Evolutionary conservation across 768 basidiomycete genomes (phyloP).

Genomic region (Termitomyces sp.): DNA sequence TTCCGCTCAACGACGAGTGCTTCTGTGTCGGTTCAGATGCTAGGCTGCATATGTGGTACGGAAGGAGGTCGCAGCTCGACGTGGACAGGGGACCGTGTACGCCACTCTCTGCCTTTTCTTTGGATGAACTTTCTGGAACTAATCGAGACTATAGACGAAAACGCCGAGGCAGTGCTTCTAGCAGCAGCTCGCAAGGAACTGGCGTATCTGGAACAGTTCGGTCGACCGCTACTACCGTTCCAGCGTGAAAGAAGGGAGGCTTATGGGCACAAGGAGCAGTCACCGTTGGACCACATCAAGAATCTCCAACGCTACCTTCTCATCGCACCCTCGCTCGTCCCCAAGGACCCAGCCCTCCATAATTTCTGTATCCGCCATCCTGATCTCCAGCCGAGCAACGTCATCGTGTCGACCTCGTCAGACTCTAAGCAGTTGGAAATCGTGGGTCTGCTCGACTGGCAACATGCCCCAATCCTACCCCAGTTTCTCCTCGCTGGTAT

Average conservation of each 20-base stretch:
- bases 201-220: constrained; percentile 43
- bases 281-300: neutral
- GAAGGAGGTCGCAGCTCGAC: neutral
- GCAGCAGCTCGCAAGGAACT: constrained; percentile 41
- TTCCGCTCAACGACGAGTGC: constrained; percentile 33
- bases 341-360: neutral
- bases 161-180: constrained; percentile 30
- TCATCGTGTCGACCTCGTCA: neutral
- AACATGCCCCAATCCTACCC: too few species aligned
- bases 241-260: constrained; percentile 35
- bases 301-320: neutral
- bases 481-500: too few species aligned
- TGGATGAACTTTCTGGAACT: neutral
- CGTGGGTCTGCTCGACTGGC: constrained; percentile 16
- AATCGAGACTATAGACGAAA: neutral
- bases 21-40: constrained; percentile 39
- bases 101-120: constrained; percentile 28
- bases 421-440: neutral
- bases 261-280: constrained; percentile 30
- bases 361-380: neutral
- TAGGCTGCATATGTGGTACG: neutral
- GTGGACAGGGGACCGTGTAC: constrained; percentile 8
- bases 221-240: constrained; percentile 41
- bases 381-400: neutral
- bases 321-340: neutral